Base-by-base conservation (phyloP, 441 rosid genomes). In the Populus trichocarpa region DNA sequence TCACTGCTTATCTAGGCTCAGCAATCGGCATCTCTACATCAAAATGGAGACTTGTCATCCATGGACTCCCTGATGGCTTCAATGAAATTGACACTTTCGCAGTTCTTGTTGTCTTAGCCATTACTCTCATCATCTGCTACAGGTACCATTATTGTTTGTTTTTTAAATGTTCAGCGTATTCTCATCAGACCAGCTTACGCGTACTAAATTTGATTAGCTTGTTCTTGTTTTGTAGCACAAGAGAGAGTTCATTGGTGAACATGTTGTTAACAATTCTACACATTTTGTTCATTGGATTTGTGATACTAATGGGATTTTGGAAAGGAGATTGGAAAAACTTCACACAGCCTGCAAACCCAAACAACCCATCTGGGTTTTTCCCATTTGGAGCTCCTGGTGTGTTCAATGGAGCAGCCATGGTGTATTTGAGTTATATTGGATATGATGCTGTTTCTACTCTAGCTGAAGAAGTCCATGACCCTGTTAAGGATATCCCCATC, bases 401-500 rank as follows among this genome's bases (percentile, higher is more conserved):
- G 36, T 90, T 95, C 79, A 88, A 85, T 8, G 99, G 96, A 30
- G 97, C 99, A 0, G 92, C 98, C 0, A 77, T 83, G 91, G 99
- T 95, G 14, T 95, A 93, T 38, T 2, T 93, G 30, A 93, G 99
- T 73, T 95, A 95, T 69, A 93, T 95, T 0, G 99, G 99, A 9
- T 95, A 95, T 90, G 99, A 95, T 82, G 96, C 98, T 79, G 97
- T 95, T 70, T 93, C 99, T 0, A 95, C 99, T n/a, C 90, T 95
- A 90, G 94, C 98, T 9, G 99, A 95, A 77, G 99, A 95, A 85
- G 97, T 93, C 8, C 77, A 76, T 33, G 64, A 95, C 70, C 99
- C 99, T 1, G 91, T 88, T 2, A 91, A 87, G 82, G 98, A 95
- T 33, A 95, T 95, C 6, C 99, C 99, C 1, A 70, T 95, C 5